Conservation (phyloP, 495 filamentous ascomycete genomes). For the Neurospora cerealis region DNA sequence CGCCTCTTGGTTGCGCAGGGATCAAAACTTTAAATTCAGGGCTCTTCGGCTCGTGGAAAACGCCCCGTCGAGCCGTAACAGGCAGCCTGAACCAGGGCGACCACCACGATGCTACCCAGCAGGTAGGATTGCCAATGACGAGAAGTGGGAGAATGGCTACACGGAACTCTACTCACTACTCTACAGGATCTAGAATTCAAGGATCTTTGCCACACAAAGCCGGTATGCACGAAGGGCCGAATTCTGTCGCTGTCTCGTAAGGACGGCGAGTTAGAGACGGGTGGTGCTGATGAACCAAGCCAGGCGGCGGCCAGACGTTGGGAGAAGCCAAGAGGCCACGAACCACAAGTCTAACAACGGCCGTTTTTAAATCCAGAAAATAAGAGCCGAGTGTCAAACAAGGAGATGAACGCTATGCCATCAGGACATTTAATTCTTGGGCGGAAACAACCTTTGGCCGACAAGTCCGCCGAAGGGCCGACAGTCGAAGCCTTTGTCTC, state of each 20-base stretch:
- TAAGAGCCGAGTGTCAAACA: not conserved
- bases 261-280: not conserved
- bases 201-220: not conserved
- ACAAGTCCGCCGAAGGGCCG: not conserved
- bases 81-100: not conserved
- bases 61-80: not conserved
- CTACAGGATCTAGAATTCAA: not conserved
- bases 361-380: not conserved
- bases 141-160: not conserved
- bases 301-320: not conserved
- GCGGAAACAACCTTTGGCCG: not conserved
- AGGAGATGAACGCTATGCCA: not conserved
- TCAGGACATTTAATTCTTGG: not conserved
- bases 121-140: not conserved
- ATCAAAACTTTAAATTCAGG: constrained; percentile 5
- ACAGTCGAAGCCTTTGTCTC: not conserved
- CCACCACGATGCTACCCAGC: not conserved
- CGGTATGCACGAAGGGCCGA: not conserved
- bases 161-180: not conserved
- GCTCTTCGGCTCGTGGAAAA: not conserved
- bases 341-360: not conserved
- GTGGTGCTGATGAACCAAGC: not conserved
- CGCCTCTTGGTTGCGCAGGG: not conserved
- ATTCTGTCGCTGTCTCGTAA: not conserved
- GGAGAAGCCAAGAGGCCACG: not conserved